phyloP scores from a whole-genome alignment of 2,329 filamentous ascomycete genomes.

The Aspergillus sp. region DNA sequence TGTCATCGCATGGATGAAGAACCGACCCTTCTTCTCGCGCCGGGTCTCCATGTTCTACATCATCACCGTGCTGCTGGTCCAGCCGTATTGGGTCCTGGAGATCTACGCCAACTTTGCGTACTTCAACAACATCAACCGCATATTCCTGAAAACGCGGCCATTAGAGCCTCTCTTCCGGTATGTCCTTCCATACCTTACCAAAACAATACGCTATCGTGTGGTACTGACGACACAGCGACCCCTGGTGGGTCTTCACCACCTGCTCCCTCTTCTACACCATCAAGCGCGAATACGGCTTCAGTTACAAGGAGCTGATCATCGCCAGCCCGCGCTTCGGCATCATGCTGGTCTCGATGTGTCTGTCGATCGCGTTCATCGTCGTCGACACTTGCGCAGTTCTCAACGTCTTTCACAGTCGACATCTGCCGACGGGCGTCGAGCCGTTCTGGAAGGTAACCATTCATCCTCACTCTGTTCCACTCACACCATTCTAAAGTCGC shows the following conservation, averaged over 20 bases:
- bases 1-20: constrained; percentile 66
- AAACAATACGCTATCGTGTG: too few species aligned
- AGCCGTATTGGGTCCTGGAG: constrained; percentile 64
- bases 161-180: constrained; percentile 60
- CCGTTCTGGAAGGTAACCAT: constrained; percentile 58
- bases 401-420: constrained; percentile 37
- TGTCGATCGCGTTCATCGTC: constrained; percentile 60
- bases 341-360: constrained; percentile 58
- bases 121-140: constrained; percentile 54
- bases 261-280: constrained; percentile 62
- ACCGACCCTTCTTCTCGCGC: constrained; percentile 56
- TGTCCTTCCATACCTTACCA: background rate
- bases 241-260: constrained; percentile 67
- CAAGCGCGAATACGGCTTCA: constrained; percentile 60
- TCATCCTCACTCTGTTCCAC: background rate
- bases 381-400: constrained; percentile 62
- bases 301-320: constrained; percentile 54
- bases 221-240: constrained; percentile 45
- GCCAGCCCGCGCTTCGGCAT: constrained; percentile 64
- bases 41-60: constrained; percentile 56
- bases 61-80: constrained; percentile 55
- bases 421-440: constrained; percentile 56
- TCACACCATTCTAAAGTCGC: background rate
- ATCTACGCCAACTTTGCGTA: constrained; percentile 65
- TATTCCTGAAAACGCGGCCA: constrained; percentile 57